phyloP scores from a whole-genome alignment of 352 stramenopile genomes.

The Blastocystis hominis region DNA sequence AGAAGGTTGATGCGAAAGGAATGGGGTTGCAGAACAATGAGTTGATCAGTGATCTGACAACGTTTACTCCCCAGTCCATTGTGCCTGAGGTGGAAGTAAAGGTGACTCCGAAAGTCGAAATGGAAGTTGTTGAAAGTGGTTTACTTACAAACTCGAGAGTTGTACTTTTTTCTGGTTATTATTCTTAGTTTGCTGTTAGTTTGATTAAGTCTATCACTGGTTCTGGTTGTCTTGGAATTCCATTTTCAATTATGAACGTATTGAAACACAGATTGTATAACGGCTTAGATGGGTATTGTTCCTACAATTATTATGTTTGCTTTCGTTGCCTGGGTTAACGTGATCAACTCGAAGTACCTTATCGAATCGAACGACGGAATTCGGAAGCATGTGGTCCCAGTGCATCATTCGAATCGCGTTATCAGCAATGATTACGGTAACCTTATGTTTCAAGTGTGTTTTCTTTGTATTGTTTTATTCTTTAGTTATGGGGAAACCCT shows the following conservation, averaged over 20 bases:
- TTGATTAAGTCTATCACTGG: constrained; percentile 10
- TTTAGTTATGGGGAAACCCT: neutral
- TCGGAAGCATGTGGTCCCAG: neutral
- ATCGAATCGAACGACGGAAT: neutral
- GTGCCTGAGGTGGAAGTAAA: neutral
- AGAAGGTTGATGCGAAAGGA: neutral
- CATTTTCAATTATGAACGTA: neutral
- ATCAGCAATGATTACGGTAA: constrained; percentile 12
- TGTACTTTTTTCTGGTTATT: neutral
- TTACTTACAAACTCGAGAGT: neutral
- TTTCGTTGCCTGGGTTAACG: neutral
- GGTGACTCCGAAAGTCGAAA: neutral
- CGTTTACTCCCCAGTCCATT: neutral
- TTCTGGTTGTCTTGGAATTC: constrained; percentile 23
- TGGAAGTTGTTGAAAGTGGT: neutral
- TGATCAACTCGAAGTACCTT: constrained; percentile 13
- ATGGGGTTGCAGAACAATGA: neutral
- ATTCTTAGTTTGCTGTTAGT: neutral
- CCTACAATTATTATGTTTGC: neutral
- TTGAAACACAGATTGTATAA: neutral
- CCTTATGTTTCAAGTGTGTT: neutral
- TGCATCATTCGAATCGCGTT: neutral
- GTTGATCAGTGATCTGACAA: neutral
- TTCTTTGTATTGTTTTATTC: neutral
- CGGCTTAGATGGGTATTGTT: constrained; percentile 1